phyloP scores from a whole-genome alignment of 2,329 filamentous ascomycete species.

The Fusarium sp. region DNA sequence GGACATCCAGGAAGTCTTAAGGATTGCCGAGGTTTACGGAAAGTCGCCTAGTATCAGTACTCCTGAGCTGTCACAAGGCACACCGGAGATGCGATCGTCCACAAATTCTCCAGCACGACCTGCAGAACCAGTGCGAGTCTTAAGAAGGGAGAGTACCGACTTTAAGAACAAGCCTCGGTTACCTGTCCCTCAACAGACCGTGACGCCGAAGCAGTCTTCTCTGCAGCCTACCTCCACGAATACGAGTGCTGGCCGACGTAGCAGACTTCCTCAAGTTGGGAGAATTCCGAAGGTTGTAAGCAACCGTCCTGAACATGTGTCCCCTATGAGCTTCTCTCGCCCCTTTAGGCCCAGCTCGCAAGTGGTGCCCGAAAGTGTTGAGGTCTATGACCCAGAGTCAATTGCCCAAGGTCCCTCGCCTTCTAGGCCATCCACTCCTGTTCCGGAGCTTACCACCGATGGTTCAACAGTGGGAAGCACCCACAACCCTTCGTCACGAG shows the following conservation, averaged over 20 bases:
- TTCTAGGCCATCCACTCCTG: constrained; percentile 57
- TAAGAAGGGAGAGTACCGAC: constrained; percentile 9
- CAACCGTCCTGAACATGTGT: constrained; percentile 75
- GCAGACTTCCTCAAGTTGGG: constrained; percentile 84
- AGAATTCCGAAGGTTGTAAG: constrained; percentile 88
- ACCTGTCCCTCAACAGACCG: constrained; percentile 22
- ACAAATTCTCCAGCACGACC: constrained; percentile 25
- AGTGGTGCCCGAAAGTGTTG: constrained; percentile 51
- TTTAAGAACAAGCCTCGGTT: constrained; percentile 19
- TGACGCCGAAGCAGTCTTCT: constrained; percentile 14
- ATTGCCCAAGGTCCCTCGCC: constrained; percentile 66
- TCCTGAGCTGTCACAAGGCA: constrained; percentile 33
- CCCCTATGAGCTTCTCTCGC: constrained; percentile 86
- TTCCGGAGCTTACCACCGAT: constrained; percentile 57
- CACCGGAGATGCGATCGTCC: constrained; percentile 35
- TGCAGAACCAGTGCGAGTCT: constrained; percentile 1
- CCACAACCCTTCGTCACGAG: constrained; percentile 51
- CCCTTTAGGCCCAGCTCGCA: constrained; percentile 76
- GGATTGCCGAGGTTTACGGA: constrained; percentile 62
- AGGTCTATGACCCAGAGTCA: constrained; percentile 53
- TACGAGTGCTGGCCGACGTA: constrained; percentile 54
- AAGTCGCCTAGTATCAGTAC: constrained; percentile 40
- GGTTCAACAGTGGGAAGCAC: constrained; percentile 55
- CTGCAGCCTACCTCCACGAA: constrained; percentile 11
- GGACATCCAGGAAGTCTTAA: constrained; percentile 63